These are phyloP conservation scores for Stephania yunnanensis DNA, from an alignment of 164 flowering plant genomes.

Conservation along the genomic window DNA sequence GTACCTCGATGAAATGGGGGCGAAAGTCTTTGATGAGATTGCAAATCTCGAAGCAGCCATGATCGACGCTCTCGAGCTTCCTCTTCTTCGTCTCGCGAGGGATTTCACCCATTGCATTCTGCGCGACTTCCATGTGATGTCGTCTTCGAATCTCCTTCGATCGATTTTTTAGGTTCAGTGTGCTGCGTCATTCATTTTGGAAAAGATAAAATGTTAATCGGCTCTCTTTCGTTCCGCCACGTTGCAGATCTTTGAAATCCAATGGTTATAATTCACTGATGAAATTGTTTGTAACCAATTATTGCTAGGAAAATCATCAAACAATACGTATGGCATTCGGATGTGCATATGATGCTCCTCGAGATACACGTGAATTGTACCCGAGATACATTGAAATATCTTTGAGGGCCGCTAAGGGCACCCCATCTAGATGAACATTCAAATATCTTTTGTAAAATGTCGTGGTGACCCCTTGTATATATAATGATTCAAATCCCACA, in stretches of 20 bases:
- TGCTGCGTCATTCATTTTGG: not conserved
- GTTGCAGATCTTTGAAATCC: not conserved
- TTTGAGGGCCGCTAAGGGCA: too few species aligned
- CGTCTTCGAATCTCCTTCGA: not conserved
- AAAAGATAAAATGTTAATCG: not conserved
- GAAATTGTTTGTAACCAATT: too few species aligned
- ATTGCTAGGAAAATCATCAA: too few species aligned
- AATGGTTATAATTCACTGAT: too few species aligned
- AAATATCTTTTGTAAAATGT: too few species aligned
- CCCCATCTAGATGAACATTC: too few species aligned
- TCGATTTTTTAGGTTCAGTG: not conserved
- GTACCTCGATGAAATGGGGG: slow-evolving; percentile 55
- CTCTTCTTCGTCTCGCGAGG: slow-evolving; percentile 29
- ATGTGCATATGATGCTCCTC: too few species aligned
- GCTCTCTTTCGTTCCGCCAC: not conserved
- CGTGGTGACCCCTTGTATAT: too few species aligned
- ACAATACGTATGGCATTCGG: too few species aligned
- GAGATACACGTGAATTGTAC: too few species aligned
- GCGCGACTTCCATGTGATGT: not conserved
- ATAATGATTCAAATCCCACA: too few species aligned
- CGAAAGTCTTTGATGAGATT: slow-evolving; percentile 45
- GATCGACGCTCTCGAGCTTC: slow-evolving; percentile 25
- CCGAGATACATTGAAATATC: too few species aligned
- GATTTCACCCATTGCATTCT: not conserved
- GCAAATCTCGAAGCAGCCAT: slow-evolving; percentile 47